These are phyloP conservation scores for Zea mays DNA, from an alignment of 176 grass and related monocot species.

Conservation along the genomic window Zm-B73-REFERENCE-NAM-5.0 NC_050096.1:302406501-302407000, in stretches of 20 bases:
- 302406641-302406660: conserved; percentile 66
- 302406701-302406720: conserved; percentile 64
- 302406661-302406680: conserved; percentile 93
- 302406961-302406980: background rate
- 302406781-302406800: background rate
- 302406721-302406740: conserved; percentile 34
- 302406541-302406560: conserved; percentile 58
- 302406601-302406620: conserved; percentile 58
- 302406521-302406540: conserved; percentile 45
- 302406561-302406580: conserved; percentile 51
- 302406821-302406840: conserved; percentile 48
- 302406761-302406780: conserved; percentile 24
- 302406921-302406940: background rate
- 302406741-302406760: background rate
- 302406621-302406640: conserved; percentile 57
- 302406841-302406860: conserved; percentile 43
- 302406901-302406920: background rate
- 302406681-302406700: conserved; percentile 53
- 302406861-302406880: conserved; percentile 46
- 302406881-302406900: conserved; percentile 46
- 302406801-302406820: conserved; percentile 17
- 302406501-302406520: conserved; percentile 54
- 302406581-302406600: conserved; percentile 29
- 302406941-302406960: background rate
- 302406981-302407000: background rate